These are phyloP conservation scores for Cucurbita argyrosperma DNA, from an alignment of 306 rosid genomes.

Conservation along the genomic window DNA sequence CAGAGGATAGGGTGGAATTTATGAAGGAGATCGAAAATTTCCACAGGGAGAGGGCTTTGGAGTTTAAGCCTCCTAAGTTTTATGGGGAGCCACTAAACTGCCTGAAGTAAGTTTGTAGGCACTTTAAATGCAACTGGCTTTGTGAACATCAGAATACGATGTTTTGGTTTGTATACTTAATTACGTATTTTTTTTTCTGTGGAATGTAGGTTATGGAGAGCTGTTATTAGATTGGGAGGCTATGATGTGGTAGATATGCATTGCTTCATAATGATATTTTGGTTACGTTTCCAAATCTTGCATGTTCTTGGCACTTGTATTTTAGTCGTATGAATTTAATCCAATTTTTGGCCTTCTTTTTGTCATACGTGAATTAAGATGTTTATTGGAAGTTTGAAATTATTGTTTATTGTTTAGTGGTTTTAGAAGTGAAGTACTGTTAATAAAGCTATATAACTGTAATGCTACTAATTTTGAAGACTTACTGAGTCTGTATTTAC, in stretches of 20 bases:
- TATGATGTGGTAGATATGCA: conserved; percentile 52
- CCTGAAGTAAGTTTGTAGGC: conserved; percentile 41
- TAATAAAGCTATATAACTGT: background rate
- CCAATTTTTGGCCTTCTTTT: background rate
- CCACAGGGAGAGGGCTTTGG: conserved; percentile 44
- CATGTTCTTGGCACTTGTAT: background rate
- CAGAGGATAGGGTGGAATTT: conserved; percentile 44
- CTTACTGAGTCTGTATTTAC: background rate
- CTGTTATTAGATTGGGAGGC: conserved; percentile 67
- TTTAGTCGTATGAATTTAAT: background rate
- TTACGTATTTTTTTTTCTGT: background rate
- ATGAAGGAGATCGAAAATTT: conserved; percentile 61
- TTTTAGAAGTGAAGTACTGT: background rate
- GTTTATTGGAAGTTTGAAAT: background rate
- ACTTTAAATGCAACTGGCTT: background rate
- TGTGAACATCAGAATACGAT: background rate
- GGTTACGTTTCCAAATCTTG: background rate
- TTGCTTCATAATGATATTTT: background rate
- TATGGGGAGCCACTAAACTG: conserved; percentile 73
- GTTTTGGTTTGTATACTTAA: conserved; percentile 7
- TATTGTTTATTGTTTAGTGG: background rate
- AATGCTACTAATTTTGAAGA: background rate
- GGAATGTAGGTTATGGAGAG: conserved; percentile 68
- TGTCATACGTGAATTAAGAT: background rate
- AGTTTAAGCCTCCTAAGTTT: conserved; percentile 74